Percentiles rank a stretch among this genome's conserved stretches.
These are phyloP conservation scores for Tanacetum coccineum DNA, from an alignment of 129 eudicot genomes.

Conservation along the genomic window DNA sequence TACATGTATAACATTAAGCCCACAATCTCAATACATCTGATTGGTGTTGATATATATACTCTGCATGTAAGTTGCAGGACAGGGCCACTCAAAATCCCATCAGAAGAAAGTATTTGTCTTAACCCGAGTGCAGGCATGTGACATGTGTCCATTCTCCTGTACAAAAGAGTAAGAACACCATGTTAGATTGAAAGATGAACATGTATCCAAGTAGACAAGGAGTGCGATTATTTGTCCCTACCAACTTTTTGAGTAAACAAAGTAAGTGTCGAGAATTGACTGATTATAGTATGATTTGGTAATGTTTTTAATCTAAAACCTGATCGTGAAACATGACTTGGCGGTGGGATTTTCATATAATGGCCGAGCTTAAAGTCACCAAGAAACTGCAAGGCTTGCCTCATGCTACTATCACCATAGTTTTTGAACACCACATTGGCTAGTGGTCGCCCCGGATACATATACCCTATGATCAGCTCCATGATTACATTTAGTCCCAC, in stretches of 20 bases:
- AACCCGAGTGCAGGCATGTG: too few species aligned
- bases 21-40: too few species aligned
- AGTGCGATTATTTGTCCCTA: constrained; percentile 46
- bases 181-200: too few species aligned
- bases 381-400: constrained; percentile 50
- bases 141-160: too few species aligned
- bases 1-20: too few species aligned
- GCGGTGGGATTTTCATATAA: constrained; percentile 91
- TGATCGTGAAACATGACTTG: constrained; percentile 60
- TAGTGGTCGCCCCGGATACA: constrained; percentile 60
- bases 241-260: constrained; percentile 11
- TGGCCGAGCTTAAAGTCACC: constrained; percentile 69
- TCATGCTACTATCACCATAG: constrained; percentile 71
- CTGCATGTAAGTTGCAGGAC: too few species aligned
- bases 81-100: too few species aligned
- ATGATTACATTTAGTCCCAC: constrained; percentile 58
- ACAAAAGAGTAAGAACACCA: too few species aligned
- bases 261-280: too few species aligned
- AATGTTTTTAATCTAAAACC: constrained; percentile 28
- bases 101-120: too few species aligned
- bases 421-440: constrained; percentile 78
- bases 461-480: constrained; percentile 54
- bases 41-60: too few species aligned
- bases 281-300: too few species aligned
- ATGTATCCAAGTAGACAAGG: constrained; percentile 28